Evolutionary conservation across 306 rosid species (phyloP).

Genomic region (Corylus avellana): DNA sequence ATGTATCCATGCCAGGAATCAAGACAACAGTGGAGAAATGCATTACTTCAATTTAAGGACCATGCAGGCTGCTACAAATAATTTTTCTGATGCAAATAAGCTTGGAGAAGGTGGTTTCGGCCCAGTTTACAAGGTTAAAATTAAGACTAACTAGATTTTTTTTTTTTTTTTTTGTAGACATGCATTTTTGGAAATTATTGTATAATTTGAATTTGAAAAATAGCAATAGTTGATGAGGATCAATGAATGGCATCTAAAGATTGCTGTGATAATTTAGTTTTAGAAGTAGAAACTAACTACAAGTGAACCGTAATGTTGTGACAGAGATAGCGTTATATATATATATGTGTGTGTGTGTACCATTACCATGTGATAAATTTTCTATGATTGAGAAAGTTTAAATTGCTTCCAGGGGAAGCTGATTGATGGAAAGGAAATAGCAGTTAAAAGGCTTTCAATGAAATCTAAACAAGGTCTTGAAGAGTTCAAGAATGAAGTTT

Average conservation of each 20-base stretch:
- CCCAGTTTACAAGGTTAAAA: constrained; percentile 32
- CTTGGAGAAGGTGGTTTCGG: constrained; percentile 39
- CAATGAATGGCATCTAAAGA: neutral
- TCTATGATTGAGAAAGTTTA: neutral
- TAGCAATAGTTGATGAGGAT: neutral
- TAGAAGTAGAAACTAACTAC: neutral
- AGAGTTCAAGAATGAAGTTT: constrained; percentile 26
- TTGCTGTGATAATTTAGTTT: neutral
- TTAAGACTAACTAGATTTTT: neutral
- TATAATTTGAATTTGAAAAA: neutral
- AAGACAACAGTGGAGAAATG: constrained; percentile 22
- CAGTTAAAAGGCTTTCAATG: constrained; percentile 37
- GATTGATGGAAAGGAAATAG: constrained; percentile 32
- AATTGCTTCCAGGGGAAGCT: constrained; percentile 30
- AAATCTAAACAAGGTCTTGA: constrained; percentile 25
- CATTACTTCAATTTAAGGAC: constrained; percentile 22
- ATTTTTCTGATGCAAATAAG: constrained; percentile 32
- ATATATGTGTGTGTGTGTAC: neutral
- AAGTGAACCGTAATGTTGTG: neutral
- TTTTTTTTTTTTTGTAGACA: neutral
- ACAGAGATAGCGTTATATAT: neutral
- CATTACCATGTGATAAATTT: neutral
- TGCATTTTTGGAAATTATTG: neutral
- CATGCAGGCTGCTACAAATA: constrained; percentile 18
- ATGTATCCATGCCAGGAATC: neutral